A percentile compares a stretch with the other conserved stretches of the same genome.
Evolutionary conservation across 129 eudicot species (phyloP).

Genomic region (Pulicaria dysenterica): DNA sequence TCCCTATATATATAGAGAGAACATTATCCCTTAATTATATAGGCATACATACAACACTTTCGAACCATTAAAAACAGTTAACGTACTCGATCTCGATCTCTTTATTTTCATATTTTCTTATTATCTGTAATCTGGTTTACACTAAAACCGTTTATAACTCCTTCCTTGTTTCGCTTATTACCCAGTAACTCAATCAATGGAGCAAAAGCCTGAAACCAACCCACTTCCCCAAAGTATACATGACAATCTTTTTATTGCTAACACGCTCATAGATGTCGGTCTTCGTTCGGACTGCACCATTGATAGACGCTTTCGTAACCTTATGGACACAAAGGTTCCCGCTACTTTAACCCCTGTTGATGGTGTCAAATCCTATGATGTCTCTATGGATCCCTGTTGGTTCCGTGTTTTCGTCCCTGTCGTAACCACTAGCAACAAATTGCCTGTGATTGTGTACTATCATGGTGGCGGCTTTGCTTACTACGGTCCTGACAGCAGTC

Average conservation of each 20-base stretch:
- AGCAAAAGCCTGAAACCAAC: conserved; percentile 9
- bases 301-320: conserved; percentile 8
- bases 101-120: too few species aligned
- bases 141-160: neutral
- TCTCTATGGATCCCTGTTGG: conserved; percentile 35
- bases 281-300: neutral
- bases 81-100: too few species aligned
- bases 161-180: neutral
- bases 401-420: conserved; percentile 31
- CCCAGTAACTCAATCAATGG: neutral
- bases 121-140: too few species aligned
- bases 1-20: too few species aligned
- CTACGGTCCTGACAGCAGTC: neutral
- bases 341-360: conserved; percentile 15
- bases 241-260: neutral
- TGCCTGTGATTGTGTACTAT: conserved; percentile 34
- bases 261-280: neutral
- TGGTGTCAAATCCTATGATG: conserved; percentile 33
- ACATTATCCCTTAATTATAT: too few species aligned
- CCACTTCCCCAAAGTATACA: conserved; percentile 6
- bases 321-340: conserved; percentile 1
- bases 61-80: too few species aligned
- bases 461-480: conserved; percentile 43
- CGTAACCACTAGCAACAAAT: neutral
- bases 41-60: too few species aligned